phyloP scores from a whole-genome alignment of 2,329 filamentous ascomycete genomes.

The Colletotrichum orbiculare region DNA sequence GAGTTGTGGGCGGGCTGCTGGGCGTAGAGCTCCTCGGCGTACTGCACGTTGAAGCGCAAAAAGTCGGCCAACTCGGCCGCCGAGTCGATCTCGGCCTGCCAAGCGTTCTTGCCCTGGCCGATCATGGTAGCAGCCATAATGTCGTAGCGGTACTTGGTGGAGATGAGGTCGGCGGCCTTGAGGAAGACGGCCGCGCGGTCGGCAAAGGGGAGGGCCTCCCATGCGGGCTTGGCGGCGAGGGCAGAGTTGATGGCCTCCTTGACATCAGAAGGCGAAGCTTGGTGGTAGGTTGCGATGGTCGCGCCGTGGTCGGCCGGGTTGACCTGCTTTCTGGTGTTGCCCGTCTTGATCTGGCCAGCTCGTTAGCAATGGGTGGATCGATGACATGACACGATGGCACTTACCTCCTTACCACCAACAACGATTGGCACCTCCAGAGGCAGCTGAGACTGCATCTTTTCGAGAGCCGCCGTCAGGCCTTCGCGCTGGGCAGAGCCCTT shows the following conservation, averaged over 20 bases:
- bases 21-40: constrained; percentile 89
- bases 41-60: constrained; percentile 92
- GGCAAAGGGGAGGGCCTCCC: constrained; percentile 88
- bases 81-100: constrained; percentile 98
- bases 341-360: constrained; percentile 69
- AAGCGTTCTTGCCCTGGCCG: constrained; percentile 97
- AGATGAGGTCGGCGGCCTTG: constrained; percentile 92
- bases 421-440: constrained; percentile 85
- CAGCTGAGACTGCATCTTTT: constrained; percentile 73
- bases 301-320: constrained; percentile 86
- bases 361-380: constrained; percentile 1
- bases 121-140: constrained; percentile 97
- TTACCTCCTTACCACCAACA: constrained; percentile 83
- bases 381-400: constrained; percentile 38
- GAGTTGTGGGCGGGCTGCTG: constrained; percentile 89
- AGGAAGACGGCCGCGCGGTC: constrained; percentile 94
- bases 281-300: constrained; percentile 85
- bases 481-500: constrained; percentile 85
- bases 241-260: constrained; percentile 84
- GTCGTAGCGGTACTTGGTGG: constrained; percentile 94
- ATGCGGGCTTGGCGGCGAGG: constrained; percentile 84
- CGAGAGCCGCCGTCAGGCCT: constrained; percentile 79
- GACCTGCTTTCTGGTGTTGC: constrained; percentile 74
- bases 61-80: constrained; percentile 95
- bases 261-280: constrained; percentile 81